Evolutionary conservation across 331 rosid species (phyloP), one percentile per base, ranked within the genome.

Genomic region (Saraca asoca): DNA sequence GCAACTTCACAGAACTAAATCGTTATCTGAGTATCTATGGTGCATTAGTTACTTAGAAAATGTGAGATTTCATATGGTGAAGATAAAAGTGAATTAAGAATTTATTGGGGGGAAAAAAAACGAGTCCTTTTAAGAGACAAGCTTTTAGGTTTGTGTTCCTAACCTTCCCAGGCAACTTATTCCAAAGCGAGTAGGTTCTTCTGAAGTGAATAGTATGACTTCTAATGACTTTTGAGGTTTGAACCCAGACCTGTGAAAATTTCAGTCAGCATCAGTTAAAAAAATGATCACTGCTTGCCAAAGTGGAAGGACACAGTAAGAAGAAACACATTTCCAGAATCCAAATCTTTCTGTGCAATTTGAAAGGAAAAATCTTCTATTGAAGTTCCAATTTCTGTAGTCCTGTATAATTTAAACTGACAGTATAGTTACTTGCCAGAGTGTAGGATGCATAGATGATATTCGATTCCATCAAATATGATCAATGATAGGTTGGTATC

Each of bases 151-250:
- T 52, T 38, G 33, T 16, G 49, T 37, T 76, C 31, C 80, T 75
- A 59, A 93, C 98, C 98, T 93, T 84, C 97, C 98, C 70, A 93
- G 81, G 76, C 98, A 93, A 81, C 97, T 44, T 73, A 93, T 85
- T 62, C 96, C 98, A 80, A 82, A 93, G 74, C 96, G 95, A 16
- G 98, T 86, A 31, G 98, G 97, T 78, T 93, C 98, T 83, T 93
- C 98, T 7, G 98, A 93, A 54, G 98, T 93, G 83, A 93, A 93
- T 73, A 75, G 65, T 73, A 93, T 82, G 75, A 93, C 81, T 80
- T 90, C 98, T 77, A 93, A 78, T 0, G 98, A 75, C 71, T 90
- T 76, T 70, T 52, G 87, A 51, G 98, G 98, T 71, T 81, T 86
- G 62, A 90, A 90, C n/a, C 96, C 95, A 10, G 90, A 81, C 85